Conservation (phyloP, 1,139 yeast species). For the Saccharomyces hybrid region DNA sequence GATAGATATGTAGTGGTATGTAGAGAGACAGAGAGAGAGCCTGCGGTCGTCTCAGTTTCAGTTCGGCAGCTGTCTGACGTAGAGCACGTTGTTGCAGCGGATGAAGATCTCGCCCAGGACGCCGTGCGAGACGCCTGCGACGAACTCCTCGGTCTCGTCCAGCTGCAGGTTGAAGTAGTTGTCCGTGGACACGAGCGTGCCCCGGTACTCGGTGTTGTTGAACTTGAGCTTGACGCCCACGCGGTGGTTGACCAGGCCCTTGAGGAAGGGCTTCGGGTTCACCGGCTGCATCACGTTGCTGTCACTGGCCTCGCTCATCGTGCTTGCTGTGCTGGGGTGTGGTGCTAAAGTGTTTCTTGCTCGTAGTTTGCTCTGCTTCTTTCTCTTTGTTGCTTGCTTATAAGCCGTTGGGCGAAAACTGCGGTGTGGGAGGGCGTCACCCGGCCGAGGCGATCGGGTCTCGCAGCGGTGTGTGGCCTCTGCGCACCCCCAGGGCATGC, state of each 20-base stretch:
- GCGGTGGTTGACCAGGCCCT: constrained; percentile 57
- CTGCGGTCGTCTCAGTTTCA: constrained; percentile 3
- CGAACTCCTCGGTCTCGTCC: constrained; percentile 58
- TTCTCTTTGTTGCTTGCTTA: background rate
- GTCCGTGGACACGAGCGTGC: constrained; percentile 74
- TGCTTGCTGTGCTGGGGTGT: background rate
- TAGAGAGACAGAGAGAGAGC: background rate
- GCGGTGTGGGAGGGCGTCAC: too few relatives aligned
- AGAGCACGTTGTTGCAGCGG: constrained; percentile 72
- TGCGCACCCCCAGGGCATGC: too few relatives aligned
- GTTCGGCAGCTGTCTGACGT: constrained; percentile 41
- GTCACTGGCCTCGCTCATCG: background rate
- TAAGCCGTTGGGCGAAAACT: too few relatives aligned
- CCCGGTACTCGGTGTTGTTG: constrained; percentile 86
- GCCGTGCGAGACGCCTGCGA: constrained; percentile 49
- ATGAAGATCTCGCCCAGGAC: constrained; percentile 75
- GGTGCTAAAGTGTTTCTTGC: background rate
- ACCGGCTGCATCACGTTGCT: constrained; percentile 48
- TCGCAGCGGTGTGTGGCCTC: too few relatives aligned
- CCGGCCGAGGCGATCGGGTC: too few relatives aligned
- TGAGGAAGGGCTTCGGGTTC: constrained; percentile 87
- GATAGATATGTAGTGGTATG: background rate
- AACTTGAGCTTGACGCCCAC: constrained; percentile 88
- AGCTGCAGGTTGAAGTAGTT: constrained; percentile 88
- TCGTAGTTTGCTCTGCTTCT: background rate